Conservation (phyloP, 352 stramenopile species). For the Pythium pyrilobum region DNA sequence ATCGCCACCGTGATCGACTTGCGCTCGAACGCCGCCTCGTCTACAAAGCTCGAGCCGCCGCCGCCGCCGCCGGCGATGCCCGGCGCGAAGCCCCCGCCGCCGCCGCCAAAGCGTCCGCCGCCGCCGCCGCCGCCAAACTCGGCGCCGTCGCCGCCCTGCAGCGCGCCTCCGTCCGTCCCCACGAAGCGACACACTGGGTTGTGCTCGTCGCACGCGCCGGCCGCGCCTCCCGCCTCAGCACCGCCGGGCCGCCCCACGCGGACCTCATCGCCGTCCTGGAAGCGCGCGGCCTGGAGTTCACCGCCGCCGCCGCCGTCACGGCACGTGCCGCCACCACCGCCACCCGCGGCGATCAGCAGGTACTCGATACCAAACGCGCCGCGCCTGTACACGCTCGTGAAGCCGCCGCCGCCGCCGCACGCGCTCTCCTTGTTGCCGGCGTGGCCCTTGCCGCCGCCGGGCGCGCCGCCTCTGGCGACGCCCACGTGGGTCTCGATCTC, state of each 20-base stretch:
- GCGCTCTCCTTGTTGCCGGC: constrained; percentile 66
- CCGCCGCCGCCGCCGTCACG: constrained; percentile 49
- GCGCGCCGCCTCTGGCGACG: constrained; percentile 32
- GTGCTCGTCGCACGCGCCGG: constrained; percentile 46
- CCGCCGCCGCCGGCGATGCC: constrained; percentile 65
- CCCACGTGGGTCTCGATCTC: constrained; percentile 43
- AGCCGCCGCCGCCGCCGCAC: constrained; percentile 61
- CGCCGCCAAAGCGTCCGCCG: constrained; percentile 57
- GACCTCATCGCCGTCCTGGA: constrained; percentile 37
- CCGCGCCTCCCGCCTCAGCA: constrained; percentile 29
- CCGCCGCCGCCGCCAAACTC: constrained; percentile 71
- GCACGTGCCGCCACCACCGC: constrained; percentile 65
- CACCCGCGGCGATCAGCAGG: constrained; percentile 56
- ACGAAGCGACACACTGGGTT: constrained; percentile 66
- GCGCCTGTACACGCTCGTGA: constrained; percentile 64
- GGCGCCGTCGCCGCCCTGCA: constrained; percentile 61
- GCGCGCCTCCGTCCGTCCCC: constrained; percentile 34
- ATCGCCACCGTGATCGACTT: constrained; percentile 43
- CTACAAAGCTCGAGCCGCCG: constrained; percentile 63
- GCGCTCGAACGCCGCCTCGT: constrained; percentile 27
- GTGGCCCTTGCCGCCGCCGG: constrained; percentile 52
- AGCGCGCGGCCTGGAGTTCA: constrained; percentile 13
- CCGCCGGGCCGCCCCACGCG: constrained; percentile 46
- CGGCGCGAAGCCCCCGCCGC: constrained; percentile 59
- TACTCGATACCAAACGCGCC: constrained; percentile 63